Base-by-base conservation (phyloP, 306 rosid species). In the Crotalaria pallida region DNA sequence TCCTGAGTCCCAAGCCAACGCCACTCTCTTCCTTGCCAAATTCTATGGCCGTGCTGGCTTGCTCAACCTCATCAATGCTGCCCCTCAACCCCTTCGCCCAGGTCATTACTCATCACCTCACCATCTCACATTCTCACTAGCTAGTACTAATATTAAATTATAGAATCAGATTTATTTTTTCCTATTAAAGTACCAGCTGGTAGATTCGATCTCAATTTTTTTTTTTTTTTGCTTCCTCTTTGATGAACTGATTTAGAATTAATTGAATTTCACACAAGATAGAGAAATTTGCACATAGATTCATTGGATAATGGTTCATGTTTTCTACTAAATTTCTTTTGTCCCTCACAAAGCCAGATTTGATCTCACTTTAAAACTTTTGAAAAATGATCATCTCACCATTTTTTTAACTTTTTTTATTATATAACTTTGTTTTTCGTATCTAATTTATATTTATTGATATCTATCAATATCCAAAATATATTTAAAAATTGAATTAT, bases 1-100 rank as follows among this genome's bases (percentile, higher is more conserved):
- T 1, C 49, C 86, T 0, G 84, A 88, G 1, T 74, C 88, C 19
- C 96, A 86, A 72, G 89, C 88, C 73, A 85, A 84, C n/a, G 91
- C 89, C 66, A 88, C 96, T 7, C 84, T 86, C 16, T 88, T 88
- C 61, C 84, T 86, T 23, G 89, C 91, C 77, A 88, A 88, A 19
- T 88, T 84, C 78, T 88, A 84, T 7, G 96, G 91, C 53, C 96
- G 88, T 8, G 81, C 86, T 2, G 96, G 91, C 10, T 85, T 88
- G 34, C 81, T 86, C 73, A 86, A 84, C 72, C 88, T 88, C 79
- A 79, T 86, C 69, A 71, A 77, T 43, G 84, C 86, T 8, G 87
- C 84, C 9, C 71, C 83, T 0, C 72, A 21, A 2, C 47, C 64
- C 52, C 79, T 56, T 58, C 85, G 91, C 40, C 82, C 86, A 4